These are phyloP conservation scores for Tuber magnatum DNA, from an alignment of 495 filamentous ascomycete species.

Conservation along the genomic window DNA sequence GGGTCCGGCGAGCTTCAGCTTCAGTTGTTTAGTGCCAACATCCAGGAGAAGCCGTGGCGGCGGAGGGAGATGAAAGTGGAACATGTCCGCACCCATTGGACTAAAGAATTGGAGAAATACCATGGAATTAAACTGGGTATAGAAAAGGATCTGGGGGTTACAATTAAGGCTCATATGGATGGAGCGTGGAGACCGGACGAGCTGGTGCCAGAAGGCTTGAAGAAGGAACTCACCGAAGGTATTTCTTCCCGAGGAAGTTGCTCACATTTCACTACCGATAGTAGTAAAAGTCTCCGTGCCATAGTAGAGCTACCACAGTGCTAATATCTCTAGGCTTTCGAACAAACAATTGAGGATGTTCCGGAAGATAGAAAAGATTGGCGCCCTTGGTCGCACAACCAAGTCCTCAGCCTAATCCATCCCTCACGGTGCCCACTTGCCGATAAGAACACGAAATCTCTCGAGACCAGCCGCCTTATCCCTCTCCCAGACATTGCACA, in stretches of 20 bases:
- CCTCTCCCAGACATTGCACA: neutral
- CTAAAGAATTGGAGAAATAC: neutral
- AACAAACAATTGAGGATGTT: slow-evolving; percentile 46
- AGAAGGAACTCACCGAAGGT: slow-evolving; percentile 27
- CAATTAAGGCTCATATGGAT: slow-evolving; percentile 38
- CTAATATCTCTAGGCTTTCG: slow-evolving; percentile 24
- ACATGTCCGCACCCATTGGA: slow-evolving; percentile 4
- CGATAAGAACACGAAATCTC: slow-evolving; percentile 47
- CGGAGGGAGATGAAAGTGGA: slow-evolving; percentile 11
- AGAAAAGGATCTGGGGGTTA: slow-evolving; percentile 38
- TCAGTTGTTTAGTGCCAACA: neutral
- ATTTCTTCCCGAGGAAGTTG: neutral
- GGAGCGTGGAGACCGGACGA: slow-evolving; percentile 38
- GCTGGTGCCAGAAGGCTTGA: slow-evolving; percentile 38
- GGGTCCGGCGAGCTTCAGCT: neutral
- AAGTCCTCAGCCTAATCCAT: slow-evolving; percentile 57
- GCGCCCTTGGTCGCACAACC: slow-evolving; percentile 50
- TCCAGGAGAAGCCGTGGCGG: slow-evolving; percentile 10
- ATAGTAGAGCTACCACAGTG: neutral
- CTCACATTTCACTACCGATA: neutral
- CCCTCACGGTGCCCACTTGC: slow-evolving; percentile 56
- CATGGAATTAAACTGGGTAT: neutral
- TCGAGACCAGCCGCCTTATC: slow-evolving; percentile 44
- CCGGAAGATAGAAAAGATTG: slow-evolving; percentile 51
- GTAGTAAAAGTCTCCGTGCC: neutral